A percentile compares a stretch with the other conserved stretches of the same genome.
Conservation (phyloP, 805 yeast species). For the Dipodascopsis uninucleata region DNA sequence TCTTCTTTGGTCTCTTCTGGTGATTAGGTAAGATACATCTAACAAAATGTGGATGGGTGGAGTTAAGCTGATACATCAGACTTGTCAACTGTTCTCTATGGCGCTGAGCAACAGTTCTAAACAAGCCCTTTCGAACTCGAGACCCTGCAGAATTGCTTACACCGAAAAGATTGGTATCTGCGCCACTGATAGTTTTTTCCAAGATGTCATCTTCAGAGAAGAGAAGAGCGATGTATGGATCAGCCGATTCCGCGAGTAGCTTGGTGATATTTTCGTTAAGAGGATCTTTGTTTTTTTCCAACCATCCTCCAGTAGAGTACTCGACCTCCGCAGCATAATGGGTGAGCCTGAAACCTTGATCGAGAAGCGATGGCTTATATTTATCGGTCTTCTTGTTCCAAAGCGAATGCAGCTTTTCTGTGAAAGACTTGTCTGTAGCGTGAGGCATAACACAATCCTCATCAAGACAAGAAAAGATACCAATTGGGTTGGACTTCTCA, state of each 20-base stretch:
- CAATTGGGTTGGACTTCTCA: conserved; percentile 70
- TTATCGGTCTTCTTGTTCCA: conserved; percentile 55
- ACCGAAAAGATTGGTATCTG: conserved; percentile 26
- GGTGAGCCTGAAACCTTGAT: conserved; percentile 74
- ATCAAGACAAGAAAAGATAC: conserved; percentile 79
- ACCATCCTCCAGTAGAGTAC: conserved; percentile 87
- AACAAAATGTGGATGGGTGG: conserved; percentile 94
- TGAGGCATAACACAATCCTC: conserved; percentile 96
- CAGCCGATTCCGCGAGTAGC: conserved; percentile 55
- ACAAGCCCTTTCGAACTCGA: conserved; percentile 41
- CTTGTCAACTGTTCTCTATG: conserved; percentile 79
- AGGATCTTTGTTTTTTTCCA: conserved; percentile 92
- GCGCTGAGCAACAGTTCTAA: conserved; percentile 78
- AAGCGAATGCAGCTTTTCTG: conserved; percentile 66
- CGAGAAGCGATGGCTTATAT: conserved; percentile 68
- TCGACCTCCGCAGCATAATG: conserved; percentile 98
- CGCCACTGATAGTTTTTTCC: conserved; percentile 4
- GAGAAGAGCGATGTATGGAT: conserved; percentile 52
- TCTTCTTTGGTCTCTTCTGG: conserved; percentile 61
- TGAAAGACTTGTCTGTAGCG: conserved; percentile 76
- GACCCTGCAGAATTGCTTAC: conserved; percentile 31
- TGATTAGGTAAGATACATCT: conserved; percentile 92
- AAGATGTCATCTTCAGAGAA: conserved; percentile 43
- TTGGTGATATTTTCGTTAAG: conserved; percentile 68
- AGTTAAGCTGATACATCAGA: conserved; percentile 65